These are phyloP conservation scores for Saposhnikovia divaricata DNA, from an alignment of 129 eudicot species.

Conservation along the genomic window DNA sequence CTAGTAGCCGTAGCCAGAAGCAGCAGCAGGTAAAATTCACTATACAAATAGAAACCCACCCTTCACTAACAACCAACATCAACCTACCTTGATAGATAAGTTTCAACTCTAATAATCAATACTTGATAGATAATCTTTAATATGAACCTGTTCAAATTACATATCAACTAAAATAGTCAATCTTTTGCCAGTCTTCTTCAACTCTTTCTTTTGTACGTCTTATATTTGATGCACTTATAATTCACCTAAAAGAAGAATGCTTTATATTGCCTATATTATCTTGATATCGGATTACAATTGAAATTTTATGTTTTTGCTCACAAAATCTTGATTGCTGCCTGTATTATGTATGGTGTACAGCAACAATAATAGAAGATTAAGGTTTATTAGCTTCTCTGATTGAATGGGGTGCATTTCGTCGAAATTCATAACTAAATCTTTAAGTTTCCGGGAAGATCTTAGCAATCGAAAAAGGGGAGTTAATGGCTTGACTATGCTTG, in stretches of 20 bases:
- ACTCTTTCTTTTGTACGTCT: too few relatives aligned
- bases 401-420: conserved; percentile 34
- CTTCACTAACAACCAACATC: conserved; percentile 6
- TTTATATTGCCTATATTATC: too few relatives aligned
- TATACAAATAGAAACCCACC: neutral
- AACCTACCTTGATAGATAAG: conserved; percentile 5
- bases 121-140: neutral
- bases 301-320: too few relatives aligned
- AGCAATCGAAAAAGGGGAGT: conserved; percentile 7
- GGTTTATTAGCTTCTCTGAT: neutral
- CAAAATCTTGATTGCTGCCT: neutral
- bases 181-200: too few relatives aligned
- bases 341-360: neutral
- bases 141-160: too few relatives aligned
- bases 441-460: conserved; percentile 20
- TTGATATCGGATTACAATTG: too few relatives aligned
- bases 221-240: too few relatives aligned
- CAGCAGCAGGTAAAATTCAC: neutral
- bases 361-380: neutral
- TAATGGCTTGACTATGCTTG: conserved; percentile 8
- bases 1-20: neutral
- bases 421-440: conserved; percentile 18
- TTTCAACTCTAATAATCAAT: conserved; percentile 2
- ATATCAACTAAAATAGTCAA: too few relatives aligned
- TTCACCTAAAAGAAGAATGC: too few relatives aligned